These are phyloP conservation scores for Botrytis fabae DNA, from an alignment of 2,329 filamentous ascomycete genomes.

Conservation along the genomic window DNA sequence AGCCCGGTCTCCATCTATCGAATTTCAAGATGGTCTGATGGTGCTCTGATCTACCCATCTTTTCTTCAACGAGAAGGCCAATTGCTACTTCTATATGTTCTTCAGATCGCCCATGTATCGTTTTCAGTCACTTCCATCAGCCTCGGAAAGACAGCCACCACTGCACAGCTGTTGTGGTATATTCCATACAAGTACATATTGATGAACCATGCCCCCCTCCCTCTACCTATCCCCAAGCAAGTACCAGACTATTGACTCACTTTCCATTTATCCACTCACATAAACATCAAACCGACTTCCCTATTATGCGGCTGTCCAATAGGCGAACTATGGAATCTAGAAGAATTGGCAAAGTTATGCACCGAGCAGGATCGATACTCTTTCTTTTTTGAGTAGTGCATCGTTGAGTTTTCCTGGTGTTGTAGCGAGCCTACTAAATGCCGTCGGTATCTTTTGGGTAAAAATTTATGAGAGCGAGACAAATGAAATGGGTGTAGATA, in stretches of 20 bases:
- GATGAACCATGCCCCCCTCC: neutral
- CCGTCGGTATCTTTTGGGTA: constrained; percentile 31
- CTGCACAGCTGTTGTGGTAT: neutral
- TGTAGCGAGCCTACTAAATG: constrained; percentile 35
- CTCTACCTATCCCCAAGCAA: neutral
- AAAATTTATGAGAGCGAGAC: neutral
- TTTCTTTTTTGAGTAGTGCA: constrained; percentile 62
- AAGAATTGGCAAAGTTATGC: constrained; percentile 46
- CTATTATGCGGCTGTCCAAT: constrained; percentile 30
- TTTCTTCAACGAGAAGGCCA: neutral
- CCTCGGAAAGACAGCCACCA: neutral
- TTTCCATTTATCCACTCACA: neutral
- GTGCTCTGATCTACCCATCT: neutral
- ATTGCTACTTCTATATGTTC: neutral
- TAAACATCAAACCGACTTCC: constrained; percentile 28
- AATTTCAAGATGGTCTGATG: neutral
- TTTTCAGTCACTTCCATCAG: neutral
- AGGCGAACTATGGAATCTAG: constrained; percentile 39
- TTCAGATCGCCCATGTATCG: neutral
- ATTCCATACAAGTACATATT: neutral
- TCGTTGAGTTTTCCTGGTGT: constrained; percentile 51
- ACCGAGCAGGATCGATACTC: constrained; percentile 54
- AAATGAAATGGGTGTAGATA: neutral
- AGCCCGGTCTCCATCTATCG: neutral
- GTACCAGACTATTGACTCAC: neutral